These are phyloP conservation scores for Hyphodiscus sp. DNA, from an alignment of 2,329 filamentous ascomycete species.

Conservation along the genomic window DNA sequence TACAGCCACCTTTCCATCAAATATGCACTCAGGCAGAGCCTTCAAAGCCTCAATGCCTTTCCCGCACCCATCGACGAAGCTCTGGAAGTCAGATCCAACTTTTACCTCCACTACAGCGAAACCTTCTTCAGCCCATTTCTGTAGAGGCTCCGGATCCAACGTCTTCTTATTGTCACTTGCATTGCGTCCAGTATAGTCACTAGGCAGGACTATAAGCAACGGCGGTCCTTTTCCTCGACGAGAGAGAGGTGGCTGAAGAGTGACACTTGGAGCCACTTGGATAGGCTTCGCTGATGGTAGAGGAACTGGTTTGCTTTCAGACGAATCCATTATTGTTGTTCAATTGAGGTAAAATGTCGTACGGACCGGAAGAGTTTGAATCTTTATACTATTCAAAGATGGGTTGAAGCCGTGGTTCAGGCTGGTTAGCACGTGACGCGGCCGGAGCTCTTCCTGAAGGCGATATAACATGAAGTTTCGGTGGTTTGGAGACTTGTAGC, in stretches of 20 bases:
- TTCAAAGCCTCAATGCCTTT: slow-evolving; percentile 6
- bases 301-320: background rate
- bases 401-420: background rate
- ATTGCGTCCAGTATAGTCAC: slow-evolving; percentile 7
- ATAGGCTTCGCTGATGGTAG: slow-evolving; percentile 4
- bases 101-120: slow-evolving; percentile 27
- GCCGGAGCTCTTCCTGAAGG: background rate
- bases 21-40: slow-evolving; percentile 6
- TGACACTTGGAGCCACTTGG: background rate
- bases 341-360: background rate
- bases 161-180: slow-evolving; percentile 7
- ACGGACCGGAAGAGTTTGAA: no score
- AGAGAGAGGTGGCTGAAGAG: slow-evolving; percentile 14
- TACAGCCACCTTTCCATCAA: slow-evolving; percentile 6
- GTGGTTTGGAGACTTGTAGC: no score
- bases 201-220: slow-evolving; percentile 27
- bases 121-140: slow-evolving; percentile 35
- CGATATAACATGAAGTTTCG: no score
- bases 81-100: background rate
- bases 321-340: background rate
- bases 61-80: background rate
- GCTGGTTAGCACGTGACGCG: background rate
- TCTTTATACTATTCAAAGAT: background rate
- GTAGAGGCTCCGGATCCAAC: slow-evolving; percentile 25
- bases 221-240: slow-evolving; percentile 31